These are phyloP conservation scores for Sporothrix globosa DNA, from an alignment of 2,329 filamentous ascomycete genomes.

Conservation along the genomic window DNA sequence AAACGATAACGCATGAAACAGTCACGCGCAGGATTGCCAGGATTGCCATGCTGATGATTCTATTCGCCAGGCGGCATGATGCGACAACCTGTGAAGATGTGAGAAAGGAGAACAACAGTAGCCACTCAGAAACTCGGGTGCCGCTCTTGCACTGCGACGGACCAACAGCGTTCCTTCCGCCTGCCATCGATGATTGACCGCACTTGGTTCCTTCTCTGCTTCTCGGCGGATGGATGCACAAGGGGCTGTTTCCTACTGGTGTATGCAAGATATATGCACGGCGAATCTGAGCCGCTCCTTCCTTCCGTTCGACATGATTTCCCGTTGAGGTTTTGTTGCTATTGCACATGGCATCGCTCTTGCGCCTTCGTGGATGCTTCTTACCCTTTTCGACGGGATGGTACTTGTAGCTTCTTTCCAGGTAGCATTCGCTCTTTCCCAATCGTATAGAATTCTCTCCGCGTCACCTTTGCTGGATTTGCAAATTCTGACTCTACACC, in stretches of 20 bases:
- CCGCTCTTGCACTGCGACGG: background rate
- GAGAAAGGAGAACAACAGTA: background rate
- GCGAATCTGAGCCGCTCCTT: constrained; percentile 14
- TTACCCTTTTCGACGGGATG: background rate
- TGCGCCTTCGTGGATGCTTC: background rate
- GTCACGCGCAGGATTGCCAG: background rate
- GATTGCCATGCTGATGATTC: background rate
- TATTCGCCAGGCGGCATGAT: constrained; percentile 2
- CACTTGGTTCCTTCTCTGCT: constrained; percentile 13
- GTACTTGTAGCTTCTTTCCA: background rate
- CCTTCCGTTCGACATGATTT: background rate
- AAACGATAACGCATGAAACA: background rate
- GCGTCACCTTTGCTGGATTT: background rate
- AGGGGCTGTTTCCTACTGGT: constrained; percentile 4
- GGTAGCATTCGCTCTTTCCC: constrained; percentile 2
- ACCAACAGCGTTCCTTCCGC: constrained; percentile 8
- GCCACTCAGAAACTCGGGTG: background rate
- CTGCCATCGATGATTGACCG: constrained; percentile 6
- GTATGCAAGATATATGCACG: constrained; percentile 18
- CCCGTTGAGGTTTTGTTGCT: background rate
- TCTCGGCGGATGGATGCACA: background rate
- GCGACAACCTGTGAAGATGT: background rate
- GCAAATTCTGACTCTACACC: background rate
- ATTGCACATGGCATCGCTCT: background rate
- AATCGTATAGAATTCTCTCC: background rate